Conservation (phyloP, 2,329 filamentous ascomycete genomes). For the Parastagonospora avenae region DNA sequence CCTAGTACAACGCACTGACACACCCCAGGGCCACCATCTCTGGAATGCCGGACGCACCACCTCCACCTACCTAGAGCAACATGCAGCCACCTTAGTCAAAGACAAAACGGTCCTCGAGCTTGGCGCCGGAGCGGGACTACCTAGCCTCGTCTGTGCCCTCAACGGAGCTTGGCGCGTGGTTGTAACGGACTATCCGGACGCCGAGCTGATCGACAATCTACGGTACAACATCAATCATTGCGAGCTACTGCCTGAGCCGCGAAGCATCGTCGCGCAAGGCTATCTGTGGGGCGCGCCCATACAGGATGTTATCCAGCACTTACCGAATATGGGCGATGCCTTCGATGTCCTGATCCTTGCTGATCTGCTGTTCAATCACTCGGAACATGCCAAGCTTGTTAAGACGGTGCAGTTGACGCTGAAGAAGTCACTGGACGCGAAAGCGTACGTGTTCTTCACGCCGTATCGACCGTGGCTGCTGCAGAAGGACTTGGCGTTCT, state of each 20-base stretch:
- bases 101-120: conserved; percentile 81
- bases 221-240: conserved; percentile 72
- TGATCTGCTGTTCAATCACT: conserved; percentile 89
- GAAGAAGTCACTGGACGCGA: conserved; percentile 58
- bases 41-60: conserved; percentile 89
- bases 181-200: conserved; percentile 87
- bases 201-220: conserved; percentile 80
- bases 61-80: conserved; percentile 76
- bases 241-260: conserved; percentile 47
- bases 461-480: conserved; percentile 91
- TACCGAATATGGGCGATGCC: conserved; percentile 52
- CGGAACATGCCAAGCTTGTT: conserved; percentile 79
- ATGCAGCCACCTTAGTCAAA: conserved; percentile 64
- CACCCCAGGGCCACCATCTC: conserved; percentile 71
- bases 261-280: conserved; percentile 58
- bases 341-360: conserved; percentile 88
- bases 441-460: conserved; percentile 89
- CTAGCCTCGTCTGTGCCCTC: conserved; percentile 76
- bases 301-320: conserved; percentile 61
- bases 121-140: conserved; percentile 85
- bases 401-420: conserved; percentile 73
- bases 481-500: conserved; percentile 84
- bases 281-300: conserved; percentile 82
- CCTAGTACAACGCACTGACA: conserved; percentile 19
- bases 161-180: conserved; percentile 71